Evolutionary conservation across 2,329 filamentous ascomycete genomes (phyloP), one percentile per base, ranked within the genome.

Genomic region (Penicillium occitanis): DNA sequence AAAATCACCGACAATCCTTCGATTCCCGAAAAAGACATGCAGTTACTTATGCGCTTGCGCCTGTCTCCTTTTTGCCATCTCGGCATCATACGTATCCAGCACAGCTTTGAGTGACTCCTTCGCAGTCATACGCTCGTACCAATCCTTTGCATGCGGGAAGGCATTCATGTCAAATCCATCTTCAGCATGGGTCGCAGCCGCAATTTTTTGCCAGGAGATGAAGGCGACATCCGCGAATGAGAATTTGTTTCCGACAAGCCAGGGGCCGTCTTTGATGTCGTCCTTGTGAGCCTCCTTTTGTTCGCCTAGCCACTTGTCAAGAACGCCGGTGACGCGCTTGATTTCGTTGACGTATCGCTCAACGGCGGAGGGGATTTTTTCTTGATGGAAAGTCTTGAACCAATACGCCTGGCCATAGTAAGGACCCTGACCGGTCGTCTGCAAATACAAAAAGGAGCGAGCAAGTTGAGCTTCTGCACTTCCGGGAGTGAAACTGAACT

Each of bases 231-330:
- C 65, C n/a, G 61, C 65, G 19, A 46, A 63, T 22, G 65, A 63
- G 48, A 63, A 28, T 30, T 59, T 63, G 17, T 64, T 64, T 3
- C 53, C 65, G 2, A 67, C 65, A 4, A 84, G 74, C 65, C 73
- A 83, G 19, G 64, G 64, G 0, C 64, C 64, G 17, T 63, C 64
- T 2, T 33, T 33, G 19, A 33, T 11, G 14, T 51, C 5, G 33
- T 40, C 33, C 17, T 40, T 50, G 42, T 25, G 35, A 1, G 30
- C n/a, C 35, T 66, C 30, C 17, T 76, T 66, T 13, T 71, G 71
- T 6, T 69, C 69, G 51, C 73, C 71, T 2, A 67, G 40, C 61
- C 61, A 63, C 11, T 22, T 58, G 5, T 67, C 61, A 25, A 67
- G 40, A 8, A 67, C 65, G 11, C 65, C 65, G 5, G 61, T 60